phyloP scores from a whole-genome alignment of 2,329 filamentous ascomycete genomes.

The Fusarium mundagurra region DNA sequence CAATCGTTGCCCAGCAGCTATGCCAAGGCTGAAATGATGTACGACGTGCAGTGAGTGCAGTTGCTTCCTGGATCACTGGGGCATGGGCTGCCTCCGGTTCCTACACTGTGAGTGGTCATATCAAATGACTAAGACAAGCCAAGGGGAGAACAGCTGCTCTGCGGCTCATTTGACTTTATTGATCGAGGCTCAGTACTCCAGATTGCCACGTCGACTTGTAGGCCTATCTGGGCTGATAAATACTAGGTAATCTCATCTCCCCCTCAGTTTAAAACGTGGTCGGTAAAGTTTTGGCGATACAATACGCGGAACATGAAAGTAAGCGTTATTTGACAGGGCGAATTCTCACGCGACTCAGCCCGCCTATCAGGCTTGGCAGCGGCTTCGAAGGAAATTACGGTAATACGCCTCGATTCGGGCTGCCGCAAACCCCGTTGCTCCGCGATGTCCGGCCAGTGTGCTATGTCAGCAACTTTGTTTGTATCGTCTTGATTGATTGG shows the following conservation, averaged over 20 bases:
- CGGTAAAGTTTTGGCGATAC: background rate
- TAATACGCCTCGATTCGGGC: conserved; percentile 40
- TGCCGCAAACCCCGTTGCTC: conserved; percentile 41
- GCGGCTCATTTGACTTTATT: background rate
- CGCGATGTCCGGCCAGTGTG: conserved; percentile 26
- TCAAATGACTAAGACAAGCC: conserved; percentile 11
- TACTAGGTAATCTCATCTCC: background rate
- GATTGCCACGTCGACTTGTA: conserved; percentile 4
- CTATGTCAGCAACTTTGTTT: conserved; percentile 37
- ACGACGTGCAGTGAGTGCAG: background rate
- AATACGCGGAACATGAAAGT: conserved; percentile 27
- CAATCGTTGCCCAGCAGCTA: conserved; percentile 31
- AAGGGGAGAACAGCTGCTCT: background rate
- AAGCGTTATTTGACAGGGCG: conserved; percentile 18
- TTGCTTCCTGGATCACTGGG: background rate
- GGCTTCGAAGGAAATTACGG: conserved; percentile 41
- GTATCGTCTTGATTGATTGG: conserved; percentile 30
- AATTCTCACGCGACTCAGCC: conserved; percentile 38
- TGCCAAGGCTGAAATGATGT: conserved; percentile 31
- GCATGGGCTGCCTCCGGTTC: conserved; percentile 31
- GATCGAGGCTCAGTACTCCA: conserved; percentile 11
- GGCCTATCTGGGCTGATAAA: background rate
- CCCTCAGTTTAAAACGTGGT: conserved; percentile 18
- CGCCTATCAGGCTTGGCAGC: conserved; percentile 36
- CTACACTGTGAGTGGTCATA: conserved; percentile 1